Evolutionary conservation across 2,329 filamentous ascomycete species (phyloP), one percentile per base, ranked within the genome.

Genomic region (Cladosporium colombiae): DNA sequence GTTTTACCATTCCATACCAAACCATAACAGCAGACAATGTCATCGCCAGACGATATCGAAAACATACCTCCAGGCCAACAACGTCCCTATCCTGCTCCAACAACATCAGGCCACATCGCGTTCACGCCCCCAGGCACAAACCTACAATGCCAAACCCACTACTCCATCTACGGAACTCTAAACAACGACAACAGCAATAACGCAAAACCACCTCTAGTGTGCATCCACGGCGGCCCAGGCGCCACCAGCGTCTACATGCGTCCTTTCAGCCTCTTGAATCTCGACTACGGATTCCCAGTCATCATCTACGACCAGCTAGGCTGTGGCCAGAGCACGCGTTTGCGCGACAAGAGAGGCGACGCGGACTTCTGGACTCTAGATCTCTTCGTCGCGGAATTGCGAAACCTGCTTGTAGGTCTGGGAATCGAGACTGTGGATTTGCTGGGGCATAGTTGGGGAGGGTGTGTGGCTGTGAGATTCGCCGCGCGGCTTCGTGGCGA

Each of bases 251-350:
- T 76, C 44, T 79, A 78, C 65, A 68, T 79, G 11, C 69, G 73
- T 0, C 74, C 77, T 3, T 73, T 85, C 29, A 73, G 72, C 0
- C 75, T 84, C 4, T 69, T 78, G 21, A 65, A 69, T 3, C 58
- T 56, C 33, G 70, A 77, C 21, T 75, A 78, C 68, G 71, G 72
- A 31, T 78, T 80, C 7, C 81, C 84, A 0, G 74, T 86, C 2
- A 72, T 86, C 31, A 79, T 85, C 71, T 86, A 86, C 71, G 84
- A 86, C 69, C 84, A 86, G 67, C 56, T 86, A 61, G 84, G 84
- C 25, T 81, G 79, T 67, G 84, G 82, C 10, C 71, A 71, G 16
- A 83, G 80, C 4, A 86, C 84, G 0, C 83, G 81, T 63, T 75
- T 85, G 13, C 78, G 70, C 0, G 79, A 83, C 33, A 82, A 81